These are phyloP conservation scores for Rhodocollybia butyracea DNA, from an alignment of 768 basidiomycete species.

Conservation along the genomic window DNA sequence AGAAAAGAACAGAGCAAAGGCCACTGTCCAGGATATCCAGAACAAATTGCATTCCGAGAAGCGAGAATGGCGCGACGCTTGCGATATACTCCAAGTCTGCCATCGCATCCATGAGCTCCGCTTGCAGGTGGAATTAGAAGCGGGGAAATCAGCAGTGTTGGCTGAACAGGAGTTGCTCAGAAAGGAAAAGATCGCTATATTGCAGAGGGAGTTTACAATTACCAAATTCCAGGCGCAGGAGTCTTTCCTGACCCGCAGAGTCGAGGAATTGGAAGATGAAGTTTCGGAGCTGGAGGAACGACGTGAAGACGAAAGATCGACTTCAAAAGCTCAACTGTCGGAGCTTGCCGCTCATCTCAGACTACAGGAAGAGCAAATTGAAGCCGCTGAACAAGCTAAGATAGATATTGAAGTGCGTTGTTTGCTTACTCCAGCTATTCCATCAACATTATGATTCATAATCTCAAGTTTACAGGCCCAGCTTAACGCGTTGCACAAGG, in stretches of 20 bases:
- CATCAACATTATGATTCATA: conserved; percentile 1
- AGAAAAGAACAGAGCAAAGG: conserved; percentile 41
- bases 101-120: conserved; percentile 66
- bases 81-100: conserved; percentile 57
- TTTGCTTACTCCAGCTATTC: not conserved
- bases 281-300: conserved; percentile 15
- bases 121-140: conserved; percentile 50
- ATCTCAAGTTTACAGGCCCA: conserved; percentile 27
- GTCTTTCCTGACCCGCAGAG: conserved; percentile 50
- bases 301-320: conserved; percentile 24
- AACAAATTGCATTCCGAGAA: conserved; percentile 52
- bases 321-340: conserved; percentile 25
- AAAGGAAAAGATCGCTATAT: conserved; percentile 52
- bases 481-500: conserved; percentile 41
- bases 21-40: conserved; percentile 40
- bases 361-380: conserved; percentile 36
- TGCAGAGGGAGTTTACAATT: conserved; percentile 66
- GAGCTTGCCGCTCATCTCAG: conserved; percentile 35
- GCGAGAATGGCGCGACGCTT: conserved; percentile 57
- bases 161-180: conserved; percentile 53
- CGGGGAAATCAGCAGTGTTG: conserved; percentile 46
- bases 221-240: conserved; percentile 67
- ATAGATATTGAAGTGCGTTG: conserved; percentile 43
- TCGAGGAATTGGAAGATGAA: conserved; percentile 47
- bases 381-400: conserved; percentile 37